Conservation (phyloP, 192 early-diverging fungal genomes). For the Backusella westeae region DNA sequence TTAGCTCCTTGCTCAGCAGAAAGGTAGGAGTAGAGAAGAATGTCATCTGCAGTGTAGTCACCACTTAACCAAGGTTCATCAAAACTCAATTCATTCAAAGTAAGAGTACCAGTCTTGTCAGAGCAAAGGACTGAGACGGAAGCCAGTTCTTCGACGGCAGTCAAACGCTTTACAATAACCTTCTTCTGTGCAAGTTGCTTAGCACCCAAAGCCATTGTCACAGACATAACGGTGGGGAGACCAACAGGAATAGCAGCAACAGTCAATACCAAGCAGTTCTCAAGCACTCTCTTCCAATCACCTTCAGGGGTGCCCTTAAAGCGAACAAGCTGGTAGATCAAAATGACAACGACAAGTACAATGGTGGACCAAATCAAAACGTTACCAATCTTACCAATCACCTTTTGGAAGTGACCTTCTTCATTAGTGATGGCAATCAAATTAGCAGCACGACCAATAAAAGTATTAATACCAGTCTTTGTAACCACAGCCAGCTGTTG, state of each 20-base stretch:
- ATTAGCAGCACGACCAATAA: constrained; percentile 87
- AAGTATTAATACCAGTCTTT: constrained; percentile 88
- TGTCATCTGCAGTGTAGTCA: constrained; percentile 69
- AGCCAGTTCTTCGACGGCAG: constrained; percentile 94
- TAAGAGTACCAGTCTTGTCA: constrained; percentile 89
- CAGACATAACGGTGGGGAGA: constrained; percentile 89
- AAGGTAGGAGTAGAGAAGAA: constrained; percentile 77
- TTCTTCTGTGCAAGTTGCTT: constrained; percentile 80
- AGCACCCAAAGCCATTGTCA: constrained; percentile 94
- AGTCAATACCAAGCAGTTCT: constrained; percentile 76
- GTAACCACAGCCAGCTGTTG: constrained; percentile 86
- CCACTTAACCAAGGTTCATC: constrained; percentile 76
- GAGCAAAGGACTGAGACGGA: constrained; percentile 82
- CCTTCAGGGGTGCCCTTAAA: constrained; percentile 39
- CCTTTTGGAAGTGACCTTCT: constrained; percentile 93
- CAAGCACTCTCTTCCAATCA: constrained; percentile 51
- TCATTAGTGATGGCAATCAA: constrained; percentile 83
- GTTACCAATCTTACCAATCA: constrained; percentile 90
- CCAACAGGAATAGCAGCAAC: constrained; percentile 93
- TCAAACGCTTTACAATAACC: constrained; percentile 91
- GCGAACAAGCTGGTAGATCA: constrained; percentile 59
- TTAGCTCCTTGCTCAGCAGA: constrained; percentile 86
- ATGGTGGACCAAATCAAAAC: constrained; percentile 82
- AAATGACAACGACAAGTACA: constrained; percentile 69
- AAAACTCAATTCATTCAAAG: constrained; percentile 88